These are phyloP conservation scores for Solanum medicagineum DNA, from an alignment of 257 asterid genomes.

Conservation along the genomic window DNA sequence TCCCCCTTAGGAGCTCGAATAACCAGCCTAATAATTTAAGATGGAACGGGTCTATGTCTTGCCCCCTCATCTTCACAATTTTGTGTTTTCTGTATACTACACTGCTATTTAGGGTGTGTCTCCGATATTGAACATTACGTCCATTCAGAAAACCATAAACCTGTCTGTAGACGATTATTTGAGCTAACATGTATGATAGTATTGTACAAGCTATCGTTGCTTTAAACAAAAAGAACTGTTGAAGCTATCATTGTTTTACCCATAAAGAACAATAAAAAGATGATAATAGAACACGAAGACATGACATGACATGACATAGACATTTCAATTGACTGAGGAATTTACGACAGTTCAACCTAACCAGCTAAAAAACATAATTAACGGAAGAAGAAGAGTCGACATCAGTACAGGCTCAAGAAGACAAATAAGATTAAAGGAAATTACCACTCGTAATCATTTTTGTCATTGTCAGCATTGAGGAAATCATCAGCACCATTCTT, in stretches of 20 bases:
- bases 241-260: neutral
- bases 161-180: neutral
- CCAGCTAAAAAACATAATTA: constrained; percentile 1
- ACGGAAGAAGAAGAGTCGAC: neutral
- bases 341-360: neutral
- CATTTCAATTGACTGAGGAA: neutral
- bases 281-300: neutral
- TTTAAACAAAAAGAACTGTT: neutral
- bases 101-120: neutral
- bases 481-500: constrained; percentile 87
- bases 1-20: neutral
- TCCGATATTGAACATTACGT: neutral
- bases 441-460: constrained; percentile 97
- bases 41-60: neutral
- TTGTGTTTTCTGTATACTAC: neutral
- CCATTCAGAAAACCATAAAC: neutral
- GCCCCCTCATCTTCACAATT: neutral
- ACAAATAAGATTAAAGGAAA: neutral
- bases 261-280: neutral
- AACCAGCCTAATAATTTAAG: neutral
- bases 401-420: constrained; percentile 8
- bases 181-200: neutral
- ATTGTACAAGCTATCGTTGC: neutral
- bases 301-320: neutral
- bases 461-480: constrained; percentile 89